Evolutionary conservation across 768 basidiomycete species (phyloP), one percentile per base, ranked within the genome.

Genomic region (Pleurotus ostreatus): DNA sequence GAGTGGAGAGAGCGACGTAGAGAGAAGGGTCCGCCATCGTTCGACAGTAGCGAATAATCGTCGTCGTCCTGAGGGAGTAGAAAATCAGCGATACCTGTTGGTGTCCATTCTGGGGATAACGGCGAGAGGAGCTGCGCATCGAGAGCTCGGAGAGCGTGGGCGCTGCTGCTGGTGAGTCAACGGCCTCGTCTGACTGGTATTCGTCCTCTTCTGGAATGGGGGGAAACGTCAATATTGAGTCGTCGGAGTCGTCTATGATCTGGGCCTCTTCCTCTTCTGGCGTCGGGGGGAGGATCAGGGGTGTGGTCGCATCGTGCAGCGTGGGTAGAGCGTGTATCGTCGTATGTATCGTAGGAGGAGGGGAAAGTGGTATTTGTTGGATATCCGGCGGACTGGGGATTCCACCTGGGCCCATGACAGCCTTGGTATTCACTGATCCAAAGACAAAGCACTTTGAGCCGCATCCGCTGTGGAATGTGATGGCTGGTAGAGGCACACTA

Each of bases 331-430:
- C 66, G 18, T 68, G 68, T 0, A 71, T 73, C 43, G 63, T 57
- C 25, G 68, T 72, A 18, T 74, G 73, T 54, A 75, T 65, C 16
- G 75, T 78, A 37, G 74, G 71, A 15, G 77, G 77, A 51, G 77
- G 78, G 16, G 77, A 75, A 57, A 71, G 66, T 2, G 70, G 77
- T 13, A 49, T 58, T 30, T 69, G 67, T 25, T 56, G 66, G 49
- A 68, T 64, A 1, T 64, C 57, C 2, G 75, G 68, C 1, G 72
- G 74, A 62, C 73, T 70, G 51, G 73, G 66, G 20, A 72, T 55
- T 13, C 73, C 70, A 2, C 60, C 59, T 34, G 39, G 51, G 13
- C 8, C 26, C 51, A 30, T 43, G 38, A 47, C 13, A 46, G 46
- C 41, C 26, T 40, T 16, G 13, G 20, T 38, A 22, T 25, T 44